Evolutionary conservation across 352 stramenopile genomes (phyloP), one percentile per base, ranked within the genome.

Genomic region (Globisporangium cylindrosporum): DNA sequence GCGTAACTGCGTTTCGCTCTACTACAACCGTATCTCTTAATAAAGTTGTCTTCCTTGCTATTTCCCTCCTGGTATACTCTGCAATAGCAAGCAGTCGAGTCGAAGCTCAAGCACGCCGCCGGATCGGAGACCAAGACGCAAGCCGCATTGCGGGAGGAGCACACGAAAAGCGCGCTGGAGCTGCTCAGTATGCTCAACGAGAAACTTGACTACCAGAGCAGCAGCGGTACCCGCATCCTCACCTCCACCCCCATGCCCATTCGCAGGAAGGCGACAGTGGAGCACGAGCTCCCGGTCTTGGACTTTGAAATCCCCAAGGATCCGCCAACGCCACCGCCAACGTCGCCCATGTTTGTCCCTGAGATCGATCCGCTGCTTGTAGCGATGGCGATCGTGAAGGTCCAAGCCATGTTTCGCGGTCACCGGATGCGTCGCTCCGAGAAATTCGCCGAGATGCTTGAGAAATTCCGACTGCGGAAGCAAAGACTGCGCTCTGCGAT

Each of bases 141-240:
- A 20, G 79, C 75, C 1, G 82, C 80, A 25, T 56, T 81, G 3
- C 77, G 78, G 2, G 80, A 89, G 27, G 74, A 79, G 15, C 82
- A 83, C 5, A 71, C 82, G 0, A 77, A 75, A 29, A 75, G 74
- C 22, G 82, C 82, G 1, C 62, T 88, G 22, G 82, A 89, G n/a
- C 67, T 91, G 34, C 73, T 91, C 15, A 81, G 78, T 51, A 76
- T 86, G 65, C 70, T 91, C 22, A 91, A 89, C 63, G 69, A 78
- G 2, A 78, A 78, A 32, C 71, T 78, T 20, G 67, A 77, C 49
- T 27, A 68, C 59, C n/a, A 69, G 62, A 27, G 54, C 51, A 2
- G 20, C n/a, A 9, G 22, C 9, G 27, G 9, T 0, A 27, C 18
- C 6, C 9, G 25, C 5, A 12, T 29, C 10, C 51, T 24, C 18